Evolutionary conservation across 2,329 filamentous ascomycete genomes (phyloP).

Genomic region (Verticillium klebahnii): DNA sequence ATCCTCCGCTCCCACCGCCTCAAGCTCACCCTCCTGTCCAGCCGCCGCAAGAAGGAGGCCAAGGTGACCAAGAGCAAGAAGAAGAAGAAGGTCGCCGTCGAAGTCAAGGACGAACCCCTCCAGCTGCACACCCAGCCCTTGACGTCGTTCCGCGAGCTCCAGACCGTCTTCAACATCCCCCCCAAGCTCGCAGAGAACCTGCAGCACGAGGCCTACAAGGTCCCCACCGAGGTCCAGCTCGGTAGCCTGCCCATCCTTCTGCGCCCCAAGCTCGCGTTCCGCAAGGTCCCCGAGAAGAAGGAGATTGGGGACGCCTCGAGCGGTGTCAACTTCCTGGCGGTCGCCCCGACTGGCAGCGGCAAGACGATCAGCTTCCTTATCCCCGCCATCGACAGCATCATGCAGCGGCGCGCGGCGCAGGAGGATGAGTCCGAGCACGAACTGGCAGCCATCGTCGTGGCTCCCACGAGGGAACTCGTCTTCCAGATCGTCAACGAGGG

Average conservation of each 20-base stretch:
- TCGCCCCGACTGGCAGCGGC: constrained; percentile 92
- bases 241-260: constrained; percentile 78
- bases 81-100: constrained; percentile 33
- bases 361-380: constrained; percentile 94
- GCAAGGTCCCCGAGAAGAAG: constrained; percentile 26
- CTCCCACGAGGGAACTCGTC: constrained; percentile 74
- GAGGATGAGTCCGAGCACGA: constrained; percentile 30
- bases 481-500: constrained; percentile 82
- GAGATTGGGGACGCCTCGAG: constrained; percentile 22
- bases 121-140: constrained; percentile 77
- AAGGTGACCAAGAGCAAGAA: constrained; percentile 53
- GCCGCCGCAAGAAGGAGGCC: constrained; percentile 30
- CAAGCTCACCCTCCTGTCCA: constrained; percentile 74
- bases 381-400: constrained; percentile 73
- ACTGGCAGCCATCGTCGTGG: constrained; percentile 66
- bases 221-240: constrained; percentile 93
- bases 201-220: constrained; percentile 73
- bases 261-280: constrained; percentile 45
- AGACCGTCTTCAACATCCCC: constrained; percentile 67
- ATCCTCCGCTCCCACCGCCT: constrained; percentile 76
- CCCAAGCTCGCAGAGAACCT: constrained; percentile 73
- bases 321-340: constrained; percentile 71
- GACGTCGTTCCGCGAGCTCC: constrained; percentile 69
- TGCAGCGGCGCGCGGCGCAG: constrained; percentile 49
- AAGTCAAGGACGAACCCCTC: constrained; percentile 49